Base-by-base conservation (phyloP, 2,329 filamentous ascomycete genomes). In the Penicillium vulpinum region DNA sequence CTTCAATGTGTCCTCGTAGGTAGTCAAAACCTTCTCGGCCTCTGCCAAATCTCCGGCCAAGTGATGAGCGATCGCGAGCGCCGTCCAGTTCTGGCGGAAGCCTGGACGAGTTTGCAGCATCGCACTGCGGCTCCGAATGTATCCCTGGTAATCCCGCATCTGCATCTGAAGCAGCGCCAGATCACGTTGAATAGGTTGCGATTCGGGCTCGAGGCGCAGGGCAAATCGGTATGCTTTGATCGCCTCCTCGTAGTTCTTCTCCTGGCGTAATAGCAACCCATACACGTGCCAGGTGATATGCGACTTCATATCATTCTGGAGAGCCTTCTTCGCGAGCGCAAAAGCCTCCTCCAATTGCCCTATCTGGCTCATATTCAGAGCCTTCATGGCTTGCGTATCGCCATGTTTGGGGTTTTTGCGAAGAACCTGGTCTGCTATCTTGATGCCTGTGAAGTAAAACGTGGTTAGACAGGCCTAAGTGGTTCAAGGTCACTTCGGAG, bases 211-310 rank as follows among this genome's bases (percentile, higher is more conserved):
- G 58, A 97, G 84, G 72, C 86, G 88, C 67, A 99, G 80, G 16
- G 94, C 94, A 75, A 96, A 96, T 74, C 96, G 95, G 82, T 99
- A 99, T 57, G 94, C 95, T 82, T 97, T 97, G 80, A 97, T 97
- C 10, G 95, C 93, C 79, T 97, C 94, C 75, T 97, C 94, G 68
- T 95, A 97, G 78, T 99, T 97, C 83, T 97, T 97, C 72, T 90
- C 89, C 47, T 91, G 88, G 50, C 93, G 88, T 78, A 96, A 97
- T 49, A 99, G 83, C 65, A 99, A 79, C 31, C 95, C 94, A 75
- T 97, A 99, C 59, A 99, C 94, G 77, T 99, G 95, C 94, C 94
- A 99, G 82, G 92, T 97, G 69, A 99, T 92, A 77, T 97, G 93
- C 69, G 92, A 97, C 80, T 95, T 97, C 92, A 99, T 97, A 75